Evolutionary conservation across 1,284 basidiomycete genomes (phyloP).

Genomic region (Cutaneotrichosporon spelunceum): DNA sequence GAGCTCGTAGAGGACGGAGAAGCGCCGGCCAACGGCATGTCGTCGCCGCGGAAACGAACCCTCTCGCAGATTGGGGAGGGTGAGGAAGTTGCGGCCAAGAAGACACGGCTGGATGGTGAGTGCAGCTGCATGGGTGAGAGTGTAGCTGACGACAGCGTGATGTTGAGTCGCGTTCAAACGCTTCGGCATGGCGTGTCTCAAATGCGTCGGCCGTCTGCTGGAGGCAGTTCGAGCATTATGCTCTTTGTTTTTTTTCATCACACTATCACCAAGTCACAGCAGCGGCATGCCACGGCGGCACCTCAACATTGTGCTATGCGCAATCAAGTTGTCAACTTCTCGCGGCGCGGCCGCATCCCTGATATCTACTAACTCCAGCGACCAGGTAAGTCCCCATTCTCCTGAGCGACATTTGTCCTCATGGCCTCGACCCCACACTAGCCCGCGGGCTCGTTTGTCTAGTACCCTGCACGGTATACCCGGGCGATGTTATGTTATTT

Average conservation of each 20-base stretch:
- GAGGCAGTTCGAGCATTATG: too few relatives aligned
- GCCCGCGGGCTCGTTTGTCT: not conserved
- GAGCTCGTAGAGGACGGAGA: constrained; percentile 5
- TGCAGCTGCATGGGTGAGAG: not conserved
- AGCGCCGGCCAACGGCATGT: not conserved
- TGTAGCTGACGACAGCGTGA: constrained; percentile 3
- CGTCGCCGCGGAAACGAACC: constrained; percentile 13
- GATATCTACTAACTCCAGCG: not conserved
- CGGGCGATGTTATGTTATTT: not conserved
- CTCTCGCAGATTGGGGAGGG: constrained; percentile 11
- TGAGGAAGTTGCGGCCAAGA: constrained; percentile 14
- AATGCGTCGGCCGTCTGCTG: not conserved
- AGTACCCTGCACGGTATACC: constrained; percentile 10
- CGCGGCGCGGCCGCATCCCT: not conserved
- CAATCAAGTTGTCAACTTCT: not conserved
- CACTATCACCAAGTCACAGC: not conserved
- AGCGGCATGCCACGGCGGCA: not conserved
- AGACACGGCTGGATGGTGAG: constrained; percentile 19
- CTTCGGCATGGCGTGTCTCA: not conserved
- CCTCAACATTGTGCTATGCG: not conserved
- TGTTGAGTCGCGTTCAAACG: not conserved
- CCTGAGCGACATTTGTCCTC: not conserved
- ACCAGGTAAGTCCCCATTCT: constrained; percentile 3
- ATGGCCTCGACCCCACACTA: not conserved
- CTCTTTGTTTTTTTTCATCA: not conserved